Evolutionary conservation across 768 basidiomycete genomes (phyloP).

Genomic region (Suillus placidus): DNA sequence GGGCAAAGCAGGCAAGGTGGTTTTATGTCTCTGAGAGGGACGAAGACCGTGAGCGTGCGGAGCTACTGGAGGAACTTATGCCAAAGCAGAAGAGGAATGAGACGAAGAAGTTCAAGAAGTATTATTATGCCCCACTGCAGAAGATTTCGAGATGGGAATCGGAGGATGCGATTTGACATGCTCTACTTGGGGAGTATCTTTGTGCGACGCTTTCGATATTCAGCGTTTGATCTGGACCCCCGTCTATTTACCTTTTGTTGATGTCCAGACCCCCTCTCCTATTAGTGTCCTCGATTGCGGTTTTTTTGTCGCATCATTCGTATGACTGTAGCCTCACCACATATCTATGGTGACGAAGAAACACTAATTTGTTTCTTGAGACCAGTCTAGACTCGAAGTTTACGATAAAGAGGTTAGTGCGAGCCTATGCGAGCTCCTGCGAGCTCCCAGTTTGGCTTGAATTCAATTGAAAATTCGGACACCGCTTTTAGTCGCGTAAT

Average conservation of each 20-base stretch:
- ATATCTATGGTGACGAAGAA: not conserved
- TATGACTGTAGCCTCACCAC: not conserved
- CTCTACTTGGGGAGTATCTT: not conserved
- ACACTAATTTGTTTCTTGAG: not conserved
- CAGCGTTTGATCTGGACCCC: not conserved
- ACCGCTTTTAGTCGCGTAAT: not conserved
- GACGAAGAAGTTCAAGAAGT: slow-evolving; percentile 85
- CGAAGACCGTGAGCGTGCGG: slow-evolving; percentile 69
- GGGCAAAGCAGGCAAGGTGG: slow-evolving; percentile 65
- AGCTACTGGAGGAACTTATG: slow-evolving; percentile 70
- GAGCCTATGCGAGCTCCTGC: not conserved
- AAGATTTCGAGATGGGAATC: slow-evolving; percentile 77
- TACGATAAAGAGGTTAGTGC: not conserved
- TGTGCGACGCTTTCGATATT: not conserved
- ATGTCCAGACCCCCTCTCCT: not conserved
- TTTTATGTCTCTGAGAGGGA: slow-evolving; percentile 78
- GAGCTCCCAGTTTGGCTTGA: not conserved
- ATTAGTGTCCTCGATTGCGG: not conserved
- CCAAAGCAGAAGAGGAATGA: slow-evolving; percentile 73
- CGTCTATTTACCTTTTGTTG: not conserved
- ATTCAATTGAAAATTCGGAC: slow-evolving; percentile 1
- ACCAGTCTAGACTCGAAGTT: not conserved
- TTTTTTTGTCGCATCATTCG: not conserved
- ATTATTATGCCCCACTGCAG: slow-evolving; percentile 76
- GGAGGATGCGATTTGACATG: slow-evolving; percentile 52